Evolutionary conservation across 345 rosid species (phyloP).

Genomic region (Euphorbia lathyris): DNA sequence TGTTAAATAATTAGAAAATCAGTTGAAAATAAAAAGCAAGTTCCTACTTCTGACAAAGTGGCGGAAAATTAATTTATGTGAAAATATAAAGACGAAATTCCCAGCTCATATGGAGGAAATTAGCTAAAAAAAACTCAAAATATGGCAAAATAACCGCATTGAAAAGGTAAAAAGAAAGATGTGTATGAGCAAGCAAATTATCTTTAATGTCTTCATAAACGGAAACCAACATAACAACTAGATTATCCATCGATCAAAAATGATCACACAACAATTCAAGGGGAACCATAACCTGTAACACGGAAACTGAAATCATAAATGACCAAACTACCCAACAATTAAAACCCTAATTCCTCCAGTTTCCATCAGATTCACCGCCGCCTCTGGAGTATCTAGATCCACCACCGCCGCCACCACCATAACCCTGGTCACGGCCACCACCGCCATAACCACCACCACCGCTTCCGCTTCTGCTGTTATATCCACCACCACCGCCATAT

Average conservation of each 20-base stretch:
- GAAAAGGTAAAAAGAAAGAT: too few relatives aligned
- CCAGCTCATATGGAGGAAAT: too few relatives aligned
- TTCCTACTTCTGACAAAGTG: too few relatives aligned
- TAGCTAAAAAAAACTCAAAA: too few relatives aligned
- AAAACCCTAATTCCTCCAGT: conserved; percentile 49
- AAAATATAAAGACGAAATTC: too few relatives aligned
- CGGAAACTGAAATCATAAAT: background rate
- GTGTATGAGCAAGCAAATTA: too few relatives aligned
- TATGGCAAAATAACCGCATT: too few relatives aligned
- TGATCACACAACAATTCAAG: background rate
- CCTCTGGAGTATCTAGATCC: conserved; percentile 55
- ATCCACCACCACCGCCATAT: background rate
- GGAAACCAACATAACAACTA: background rate
- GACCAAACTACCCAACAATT: background rate
- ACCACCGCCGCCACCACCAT: conserved; percentile 31
- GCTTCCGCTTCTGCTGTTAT: background rate
- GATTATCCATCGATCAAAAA: background rate
- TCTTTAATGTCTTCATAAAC: background rate
- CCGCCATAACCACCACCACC: conserved; percentile 11
- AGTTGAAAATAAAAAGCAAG: too few relatives aligned
- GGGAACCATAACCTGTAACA: background rate
- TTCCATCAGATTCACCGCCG: conserved; percentile 46
- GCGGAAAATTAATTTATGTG: too few relatives aligned
- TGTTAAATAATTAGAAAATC: too few relatives aligned
- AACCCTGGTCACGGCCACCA: conserved; percentile 40